phyloP scores from a whole-genome alignment of 1,139 yeast genomes.

The Maudiozyma humilis region DNA sequence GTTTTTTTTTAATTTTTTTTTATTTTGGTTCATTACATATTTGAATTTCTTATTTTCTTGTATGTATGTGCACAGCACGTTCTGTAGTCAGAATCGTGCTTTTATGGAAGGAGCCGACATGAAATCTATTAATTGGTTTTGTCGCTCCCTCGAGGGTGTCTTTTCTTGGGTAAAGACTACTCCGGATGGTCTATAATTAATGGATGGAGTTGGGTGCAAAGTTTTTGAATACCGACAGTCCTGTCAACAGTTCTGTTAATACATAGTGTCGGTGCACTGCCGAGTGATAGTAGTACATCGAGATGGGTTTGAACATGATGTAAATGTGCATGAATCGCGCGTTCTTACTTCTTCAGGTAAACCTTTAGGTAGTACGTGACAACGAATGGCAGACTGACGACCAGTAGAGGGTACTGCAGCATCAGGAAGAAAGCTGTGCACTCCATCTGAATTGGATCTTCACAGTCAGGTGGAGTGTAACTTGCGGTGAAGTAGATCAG shows the following conservation, averaged over 20 bases:
- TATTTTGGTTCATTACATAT: neutral
- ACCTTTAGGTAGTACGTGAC: conserved; percentile 52
- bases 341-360: conserved; percentile 16
- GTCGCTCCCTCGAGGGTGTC: too few relatives aligned
- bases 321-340: too few relatives aligned
- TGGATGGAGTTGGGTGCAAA: neutral
- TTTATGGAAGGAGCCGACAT: too few relatives aligned
- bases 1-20: neutral
- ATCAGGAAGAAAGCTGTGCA: conserved; percentile 58
- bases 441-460: conserved; percentile 63
- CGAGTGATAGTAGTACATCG: too few relatives aligned
- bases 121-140: too few relatives aligned
- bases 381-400: conserved; percentile 54
- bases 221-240: neutral
- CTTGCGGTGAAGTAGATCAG: conserved; percentile 68
- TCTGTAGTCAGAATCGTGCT: too few relatives aligned
- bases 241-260: neutral
- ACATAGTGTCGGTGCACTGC: too few relatives aligned
- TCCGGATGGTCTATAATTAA: neutral
- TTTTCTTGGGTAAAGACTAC: too few relatives aligned
- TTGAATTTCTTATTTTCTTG: neutral
- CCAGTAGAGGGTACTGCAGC: conserved; percentile 51
- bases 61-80: too few relatives aligned
- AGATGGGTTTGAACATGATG: too few relatives aligned
- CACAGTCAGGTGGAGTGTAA: conserved; percentile 53